Conservation (phyloP, 1,284 basidiomycete genomes). For the Pseudozyma pruni region DNA sequence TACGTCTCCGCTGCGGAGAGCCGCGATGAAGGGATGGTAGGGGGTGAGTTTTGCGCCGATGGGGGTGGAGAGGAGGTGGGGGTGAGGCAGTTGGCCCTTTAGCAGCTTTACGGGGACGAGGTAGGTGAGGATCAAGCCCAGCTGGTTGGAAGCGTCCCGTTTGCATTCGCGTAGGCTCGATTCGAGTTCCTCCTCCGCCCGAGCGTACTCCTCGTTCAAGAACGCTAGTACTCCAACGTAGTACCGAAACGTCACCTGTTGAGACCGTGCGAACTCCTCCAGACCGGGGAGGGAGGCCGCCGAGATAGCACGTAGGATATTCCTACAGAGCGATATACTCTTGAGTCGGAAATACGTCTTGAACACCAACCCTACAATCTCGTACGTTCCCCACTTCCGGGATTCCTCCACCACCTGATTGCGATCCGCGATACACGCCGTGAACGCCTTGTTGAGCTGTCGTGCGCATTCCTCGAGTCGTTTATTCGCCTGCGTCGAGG, state of each 20-base stretch:
- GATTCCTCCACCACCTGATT: constrained; percentile 74
- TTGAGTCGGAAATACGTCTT: constrained; percentile 96
- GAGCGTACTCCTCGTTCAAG: constrained; percentile 83
- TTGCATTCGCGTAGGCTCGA: constrained; percentile 82
- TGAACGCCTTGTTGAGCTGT: constrained; percentile 89
- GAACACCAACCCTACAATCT: constrained; percentile 88
- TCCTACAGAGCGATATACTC: constrained; percentile 88
- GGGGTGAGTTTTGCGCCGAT: constrained; percentile 80
- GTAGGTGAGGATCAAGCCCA: constrained; percentile 87
- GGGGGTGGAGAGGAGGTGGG: constrained; percentile 72
- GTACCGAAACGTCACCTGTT: constrained; percentile 83
- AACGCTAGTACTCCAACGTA: constrained; percentile 94
- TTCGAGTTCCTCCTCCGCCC: constrained; percentile 82
- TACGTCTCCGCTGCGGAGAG: constrained; percentile 82
- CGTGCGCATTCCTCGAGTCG: constrained; percentile 90
- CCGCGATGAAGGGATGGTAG: constrained; percentile 81
- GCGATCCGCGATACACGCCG: constrained; percentile 87
- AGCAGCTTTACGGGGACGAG: constrained; percentile 88
- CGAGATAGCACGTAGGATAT: constrained; percentile 86
- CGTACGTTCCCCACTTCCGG: constrained; percentile 93
- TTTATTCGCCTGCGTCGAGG: constrained; percentile 65
- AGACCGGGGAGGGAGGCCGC: constrained; percentile 88
- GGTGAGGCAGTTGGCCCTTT: constrained; percentile 82
- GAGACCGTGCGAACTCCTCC: constrained; percentile 79
- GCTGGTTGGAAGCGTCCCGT: constrained; percentile 75